Percentiles rank a stretch among this genome's conserved stretches.
Evolutionary conservation across 2,329 filamentous ascomycete genomes (phyloP).

Genomic region (Talaromyces verruculosus): DNA sequence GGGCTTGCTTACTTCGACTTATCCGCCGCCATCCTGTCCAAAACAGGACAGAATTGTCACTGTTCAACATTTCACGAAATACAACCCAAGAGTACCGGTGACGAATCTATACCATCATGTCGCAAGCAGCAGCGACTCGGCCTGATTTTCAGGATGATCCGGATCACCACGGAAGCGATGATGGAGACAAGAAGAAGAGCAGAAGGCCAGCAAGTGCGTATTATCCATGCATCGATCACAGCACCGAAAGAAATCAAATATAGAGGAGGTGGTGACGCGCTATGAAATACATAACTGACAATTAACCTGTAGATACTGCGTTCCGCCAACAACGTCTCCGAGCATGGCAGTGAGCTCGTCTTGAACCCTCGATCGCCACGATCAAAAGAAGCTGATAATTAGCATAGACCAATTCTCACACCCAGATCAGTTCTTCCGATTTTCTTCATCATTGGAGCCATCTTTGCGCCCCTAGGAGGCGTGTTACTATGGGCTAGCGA

Average conservation of each 20-base stretch:
- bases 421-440: constrained; percentile 90
- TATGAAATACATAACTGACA: background rate
- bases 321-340: constrained; percentile 96
- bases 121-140: constrained; percentile 42
- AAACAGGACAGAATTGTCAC: constrained; percentile 9
- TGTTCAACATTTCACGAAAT: background rate
- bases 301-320: constrained; percentile 69
- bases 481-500: constrained; percentile 82
- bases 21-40: constrained; percentile 6
- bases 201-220: constrained; percentile 81
- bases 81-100: background rate
- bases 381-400: constrained; percentile 2
- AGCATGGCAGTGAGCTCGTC: constrained; percentile 82
- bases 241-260: background rate
- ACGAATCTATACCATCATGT: constrained; percentile 39
- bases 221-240: constrained; percentile 10
- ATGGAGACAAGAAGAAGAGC: constrained; percentile 77
- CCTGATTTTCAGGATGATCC: constrained; percentile 48
- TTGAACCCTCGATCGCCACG: background rate
- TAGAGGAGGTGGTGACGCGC: background rate
- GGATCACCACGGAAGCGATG: constrained; percentile 39
- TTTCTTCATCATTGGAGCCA: constrained; percentile 85
- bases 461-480: constrained; percentile 91
- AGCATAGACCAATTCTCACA: constrained; percentile 78
- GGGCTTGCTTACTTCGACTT: constrained; percentile 8